Base-by-base conservation (phyloP, 768 basidiomycete genomes). In the Tephrocybe sp. region DNA sequence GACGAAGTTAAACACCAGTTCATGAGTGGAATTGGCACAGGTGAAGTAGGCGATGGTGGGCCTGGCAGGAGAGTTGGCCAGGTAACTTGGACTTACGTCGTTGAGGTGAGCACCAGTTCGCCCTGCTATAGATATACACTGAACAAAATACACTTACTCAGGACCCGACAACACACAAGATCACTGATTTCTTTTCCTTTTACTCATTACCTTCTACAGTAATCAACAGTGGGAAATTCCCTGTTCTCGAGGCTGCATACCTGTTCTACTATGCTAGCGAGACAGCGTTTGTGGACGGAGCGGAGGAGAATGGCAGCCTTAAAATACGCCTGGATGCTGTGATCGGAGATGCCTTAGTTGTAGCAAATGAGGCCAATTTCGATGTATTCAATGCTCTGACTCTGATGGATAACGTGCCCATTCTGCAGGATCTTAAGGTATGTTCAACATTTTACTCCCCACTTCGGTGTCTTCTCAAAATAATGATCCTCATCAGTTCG, bases 121-220 rank as follows among this genome's bases (percentile, higher is more conserved):
- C 23, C 41, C 15, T 13, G 8, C 13, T 12, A 15, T 29, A 13
- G 42, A 21, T 24, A 24, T 43, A 8, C 16, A 22, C 38, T 50
- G 13, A 52, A 18, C 29, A 36, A 27, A 16, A 7, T n/a, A n/a
- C n/a, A 12, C 12, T 25, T 54, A 2, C 41, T 2, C 25, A 98
- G 94, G 80, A 97, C 66, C 88, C 90, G 1, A 68, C 79, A 50
- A 87, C 88, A 2, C 82, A 87, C 51, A 77, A 78, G 53, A 86
- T 99, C 59, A 97, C 95, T 1, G 97, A 99, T 69, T 89, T 94
- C 62, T 87, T 97, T 69, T 94, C 95, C 8, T 95, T 98, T 74
- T 99, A 97, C 67, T 90, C 90, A 12, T 82, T 99, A 19, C 95
- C 97, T 0, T 98, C 95, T 4, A 89, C 92, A 1, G 84, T 98